phyloP scores from a whole-genome alignment of 345 rosid genomes.

The Triadica sebifera region DNA sequence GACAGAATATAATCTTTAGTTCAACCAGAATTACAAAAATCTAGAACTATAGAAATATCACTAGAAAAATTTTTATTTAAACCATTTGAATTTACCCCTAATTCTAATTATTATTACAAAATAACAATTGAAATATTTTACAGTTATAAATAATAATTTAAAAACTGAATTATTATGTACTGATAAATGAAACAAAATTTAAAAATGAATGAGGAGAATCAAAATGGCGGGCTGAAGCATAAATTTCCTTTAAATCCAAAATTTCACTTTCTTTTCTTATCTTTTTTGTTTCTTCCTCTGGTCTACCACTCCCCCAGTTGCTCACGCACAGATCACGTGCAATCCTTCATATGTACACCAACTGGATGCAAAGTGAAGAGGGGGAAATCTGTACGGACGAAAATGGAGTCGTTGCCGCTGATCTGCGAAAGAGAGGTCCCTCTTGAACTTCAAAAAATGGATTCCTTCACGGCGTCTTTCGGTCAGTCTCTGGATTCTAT shows the following conservation, averaged over 20 bases:
- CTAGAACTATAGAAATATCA: too few species aligned
- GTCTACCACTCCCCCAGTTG: background rate
- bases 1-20: too few species aligned
- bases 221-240: slow-evolving; percentile 12
- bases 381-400: slow-evolving; percentile 34
- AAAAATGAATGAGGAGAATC: background rate
- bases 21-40: too few species aligned
- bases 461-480: slow-evolving; percentile 49
- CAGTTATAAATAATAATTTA: too few species aligned
- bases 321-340: background rate
- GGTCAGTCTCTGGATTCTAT: slow-evolving; percentile 39
- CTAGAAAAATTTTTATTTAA: too few species aligned
- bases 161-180: too few species aligned
- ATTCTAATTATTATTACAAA: too few species aligned
- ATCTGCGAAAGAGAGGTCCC: slow-evolving; percentile 42
- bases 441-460: slow-evolving; percentile 40
- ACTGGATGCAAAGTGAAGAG: slow-evolving; percentile 23
- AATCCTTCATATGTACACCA: background rate
- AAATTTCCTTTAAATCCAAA: slow-evolving; percentile 3
- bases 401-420: slow-evolving; percentile 56
- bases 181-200: too few species aligned
- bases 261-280: too few species aligned
- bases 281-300: background rate
- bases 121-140: too few species aligned
- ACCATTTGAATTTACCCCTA: too few species aligned